Evolutionary conservation across 768 basidiomycete genomes (phyloP), one percentile per base, ranked within the genome.

Genomic region (Agrocybe chaxingu): DNA sequence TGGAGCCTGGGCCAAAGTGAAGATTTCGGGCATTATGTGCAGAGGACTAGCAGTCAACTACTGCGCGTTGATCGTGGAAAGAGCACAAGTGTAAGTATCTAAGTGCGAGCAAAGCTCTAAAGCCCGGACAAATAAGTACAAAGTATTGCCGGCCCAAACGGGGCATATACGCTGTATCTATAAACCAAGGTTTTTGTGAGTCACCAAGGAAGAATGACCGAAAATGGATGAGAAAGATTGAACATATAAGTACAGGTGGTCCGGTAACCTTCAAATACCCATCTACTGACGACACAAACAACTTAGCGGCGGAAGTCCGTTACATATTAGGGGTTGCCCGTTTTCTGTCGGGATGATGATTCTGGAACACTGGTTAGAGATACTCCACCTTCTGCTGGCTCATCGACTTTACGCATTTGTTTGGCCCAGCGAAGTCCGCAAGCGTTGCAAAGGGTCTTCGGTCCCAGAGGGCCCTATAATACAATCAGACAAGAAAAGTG

Each of bases 401-500:
- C 73, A 43, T 76, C 74, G 9, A 51, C 59, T 56, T 69, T 75
- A 31, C 73, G 67, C 58, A 69, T 69, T 57, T 75, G 74, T 53
- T 97, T 96, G 29, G 94, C 94, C 91, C 92, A 96, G 47, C 94
- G 79, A 36, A 98, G 70, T 19, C 95, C 95, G 57, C 96, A 97
- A 2, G 94, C 94, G 67, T 98, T 97, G 74, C 96, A 98, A 4
- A 98, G 71, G n/a, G 96, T 97, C 72, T 98, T 99, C 1, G 96
- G 93, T 33, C 96, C 96, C 48, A 82, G 77, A 1, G 96, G 96
- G 8, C 96, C 96, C 90, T 90, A 56, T 4, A 40, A 31, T 45
- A 52, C 31, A 51, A 47, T 24, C 39, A 52, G 4, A 49, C 19
- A 19, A 51, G 33, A 42, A 18, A 51, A 48, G 24, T 7, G 35